Conservation (phyloP, 2,329 filamentous ascomycete genomes). For the Biscogniauxia sp. region DNA sequence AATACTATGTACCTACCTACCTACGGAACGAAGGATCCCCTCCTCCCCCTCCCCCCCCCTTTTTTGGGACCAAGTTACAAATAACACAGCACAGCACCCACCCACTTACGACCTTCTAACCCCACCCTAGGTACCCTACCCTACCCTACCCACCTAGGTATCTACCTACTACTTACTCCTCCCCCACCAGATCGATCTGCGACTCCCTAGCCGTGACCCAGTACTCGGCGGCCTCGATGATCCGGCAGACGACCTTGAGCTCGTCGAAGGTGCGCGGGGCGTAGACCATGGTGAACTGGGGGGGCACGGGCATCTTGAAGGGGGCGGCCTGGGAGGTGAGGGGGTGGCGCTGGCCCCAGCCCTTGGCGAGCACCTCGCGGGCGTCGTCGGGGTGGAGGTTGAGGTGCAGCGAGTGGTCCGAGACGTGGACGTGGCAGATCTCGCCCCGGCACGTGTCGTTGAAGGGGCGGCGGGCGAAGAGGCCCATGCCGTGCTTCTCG, state of each 20-base stretch:
- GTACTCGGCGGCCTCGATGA: conserved; percentile 74
- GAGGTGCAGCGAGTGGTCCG: conserved; percentile 75
- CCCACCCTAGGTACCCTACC: too few relatives aligned
- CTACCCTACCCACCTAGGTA: not conserved
- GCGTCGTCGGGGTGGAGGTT: conserved; percentile 78
- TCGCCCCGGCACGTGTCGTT: conserved; percentile 76
- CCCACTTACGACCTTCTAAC: too few relatives aligned
- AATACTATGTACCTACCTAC: too few relatives aligned
- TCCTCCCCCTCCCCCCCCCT: too few relatives aligned
- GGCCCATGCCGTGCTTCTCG: conserved; percentile 76
- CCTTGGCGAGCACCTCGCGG: conserved; percentile 65
- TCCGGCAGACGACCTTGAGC: conserved; percentile 62
- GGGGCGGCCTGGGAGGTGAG: conserved; percentile 61
- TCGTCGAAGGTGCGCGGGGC: conserved; percentile 67
- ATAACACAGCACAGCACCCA: too few relatives aligned
- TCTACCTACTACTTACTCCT: not conserved
- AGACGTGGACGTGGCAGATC: conserved; percentile 75
- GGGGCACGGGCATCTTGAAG: conserved; percentile 65
- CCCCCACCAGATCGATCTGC: conserved; percentile 15
- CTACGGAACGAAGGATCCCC: too few relatives aligned
- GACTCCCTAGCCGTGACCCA: conserved; percentile 52
- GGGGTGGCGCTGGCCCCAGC: conserved; percentile 74
- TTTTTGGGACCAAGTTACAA: too few relatives aligned
- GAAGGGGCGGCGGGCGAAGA: conserved; percentile 66
- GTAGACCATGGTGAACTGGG: conserved; percentile 79